Conservation (phyloP, 495 filamentous ascomycete species). For the Lasiosphaeriaceae sp. region DNA sequence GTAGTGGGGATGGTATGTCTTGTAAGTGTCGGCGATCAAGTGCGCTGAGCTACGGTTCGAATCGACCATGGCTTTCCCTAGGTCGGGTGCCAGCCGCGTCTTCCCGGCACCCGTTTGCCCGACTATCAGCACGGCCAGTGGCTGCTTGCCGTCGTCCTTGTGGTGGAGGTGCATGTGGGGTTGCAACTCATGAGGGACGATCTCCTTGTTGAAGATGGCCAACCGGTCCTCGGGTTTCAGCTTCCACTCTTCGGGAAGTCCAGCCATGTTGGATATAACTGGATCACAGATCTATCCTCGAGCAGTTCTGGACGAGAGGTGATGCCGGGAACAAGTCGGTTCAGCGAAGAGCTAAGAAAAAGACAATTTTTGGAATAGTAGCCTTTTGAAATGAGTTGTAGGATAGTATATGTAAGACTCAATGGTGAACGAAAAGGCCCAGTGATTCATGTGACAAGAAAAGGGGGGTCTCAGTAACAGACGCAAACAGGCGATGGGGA, state of each 20-base stretch:
- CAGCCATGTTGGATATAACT: background rate
- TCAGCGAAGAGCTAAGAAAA: no score
- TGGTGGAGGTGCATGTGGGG: slow-evolving; percentile 10
- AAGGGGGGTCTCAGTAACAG: no score
- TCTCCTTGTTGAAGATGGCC: slow-evolving; percentile 14
- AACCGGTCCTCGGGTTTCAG: slow-evolving; percentile 9
- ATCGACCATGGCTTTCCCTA: slow-evolving; percentile 18
- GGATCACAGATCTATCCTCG: background rate
- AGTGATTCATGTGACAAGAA: no score
- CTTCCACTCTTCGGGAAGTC: slow-evolving; percentile 14
- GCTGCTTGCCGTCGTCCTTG: slow-evolving; percentile 3
- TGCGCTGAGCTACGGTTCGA: slow-evolving; percentile 15
- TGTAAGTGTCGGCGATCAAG: slow-evolving; percentile 43
- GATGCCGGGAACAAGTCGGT: no score
- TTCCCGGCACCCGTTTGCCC: slow-evolving; percentile 45
- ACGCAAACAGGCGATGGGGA: no score
- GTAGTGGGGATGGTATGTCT: slow-evolving; percentile 39
- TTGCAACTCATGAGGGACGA: slow-evolving; percentile 16
- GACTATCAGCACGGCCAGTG: slow-evolving; percentile 34
- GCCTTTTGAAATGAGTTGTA: no score
- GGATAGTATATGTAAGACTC: no score
- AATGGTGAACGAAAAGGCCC: no score
- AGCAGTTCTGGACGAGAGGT: no score
- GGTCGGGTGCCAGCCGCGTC: slow-evolving; percentile 29
- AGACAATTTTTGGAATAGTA: no score